Base-by-base conservation (phyloP, 306 rosid species). In the Senna siamea region DNA sequence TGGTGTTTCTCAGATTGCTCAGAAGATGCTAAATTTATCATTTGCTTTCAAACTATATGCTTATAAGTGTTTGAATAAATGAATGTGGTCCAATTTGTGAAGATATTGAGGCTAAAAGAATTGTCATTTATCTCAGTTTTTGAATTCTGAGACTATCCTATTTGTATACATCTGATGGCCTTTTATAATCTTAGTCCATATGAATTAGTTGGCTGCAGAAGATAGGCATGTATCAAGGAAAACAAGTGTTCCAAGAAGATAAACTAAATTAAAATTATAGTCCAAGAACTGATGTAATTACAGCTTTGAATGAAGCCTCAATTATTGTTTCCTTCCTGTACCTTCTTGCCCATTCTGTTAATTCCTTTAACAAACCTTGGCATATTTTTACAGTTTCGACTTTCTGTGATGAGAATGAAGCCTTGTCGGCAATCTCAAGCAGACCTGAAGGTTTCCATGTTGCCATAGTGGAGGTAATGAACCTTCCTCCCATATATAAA, bases 401-500 rank as follows among this genome's bases (percentile, higher is more conserved):
- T 58, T 91, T 89, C 82, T 81, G 80, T 63, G 67, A 87, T 51
- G 97, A 79, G 83, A 79, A 85, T 28, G 95, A 89, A 78, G 95
- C 97, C 53, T 75, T 89, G 77, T 80, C 88, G 61, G 93, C 82
- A 30, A 84, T 91, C 73, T 82, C 89, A 60, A 84, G 83, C 74
- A 75, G 64, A 56, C 80, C 92, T 6, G 86, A 81, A 70, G 66
- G 80, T 73, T 89, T 91, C 83, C 97, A 91, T 73, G 85, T 89
- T 75, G 95, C 93, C 78, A 84, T 91, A 48, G 88, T 89, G 66
- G 97, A 87, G 97, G 95, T 89, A 80, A 80, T 40, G 62, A 48
- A 28, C 47, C 72, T 32, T 47, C 48, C 47, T 54, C 63, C 37
- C 55, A 57, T 6, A 20, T 19, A 22, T 18, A 56, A 55, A 64